Evolutionary conservation across 2,329 filamentous ascomycete genomes (phyloP).

Genomic region (Balansia obtecta): DNA sequence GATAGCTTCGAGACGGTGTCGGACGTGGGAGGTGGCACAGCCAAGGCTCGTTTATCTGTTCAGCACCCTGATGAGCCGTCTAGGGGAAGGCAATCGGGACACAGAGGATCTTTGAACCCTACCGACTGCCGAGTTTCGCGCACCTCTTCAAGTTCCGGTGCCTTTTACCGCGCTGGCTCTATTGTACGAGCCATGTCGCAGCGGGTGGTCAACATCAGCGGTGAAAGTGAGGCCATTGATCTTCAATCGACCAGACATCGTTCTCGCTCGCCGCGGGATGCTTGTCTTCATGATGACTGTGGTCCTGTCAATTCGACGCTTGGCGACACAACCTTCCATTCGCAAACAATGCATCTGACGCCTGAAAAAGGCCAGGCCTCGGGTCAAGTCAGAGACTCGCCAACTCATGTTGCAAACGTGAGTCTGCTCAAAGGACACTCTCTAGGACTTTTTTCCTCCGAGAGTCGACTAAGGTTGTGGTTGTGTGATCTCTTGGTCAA

Average conservation of each 20-base stretch:
- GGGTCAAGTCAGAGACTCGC: slow-evolving; percentile 4
- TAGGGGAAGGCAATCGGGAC: slow-evolving; percentile 36
- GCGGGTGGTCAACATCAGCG: slow-evolving; percentile 93
- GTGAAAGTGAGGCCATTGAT: slow-evolving; percentile 76
- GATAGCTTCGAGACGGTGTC: slow-evolving; percentile 47
- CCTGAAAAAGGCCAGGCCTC: slow-evolving; percentile 30
- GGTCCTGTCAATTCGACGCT: slow-evolving; percentile 22
- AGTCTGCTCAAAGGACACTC: slow-evolving; percentile 84
- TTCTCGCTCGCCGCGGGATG: slow-evolving; percentile 42
- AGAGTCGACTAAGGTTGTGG: slow-evolving; percentile 59
- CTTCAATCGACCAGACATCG: slow-evolving; percentile 51
- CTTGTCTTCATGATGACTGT: slow-evolving; percentile 17
- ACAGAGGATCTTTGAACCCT: slow-evolving; percentile 43
- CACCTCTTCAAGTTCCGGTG: slow-evolving; percentile 49
- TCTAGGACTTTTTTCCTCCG: slow-evolving; percentile 69
- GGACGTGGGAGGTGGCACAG: slow-evolving; percentile 42
- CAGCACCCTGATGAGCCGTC: slow-evolving; percentile 42
- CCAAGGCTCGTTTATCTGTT: slow-evolving; percentile 41
- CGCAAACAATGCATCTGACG: slow-evolving; percentile 31
- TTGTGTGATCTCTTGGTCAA: slow-evolving; percentile 80
- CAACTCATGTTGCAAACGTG: slow-evolving; percentile 11
- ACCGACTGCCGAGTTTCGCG: slow-evolving; percentile 43
- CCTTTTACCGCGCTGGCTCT: slow-evolving; percentile 57
- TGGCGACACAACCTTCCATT: slow-evolving; percentile 38
- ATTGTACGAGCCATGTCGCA: slow-evolving; percentile 85